A percentile compares a stretch with the other conserved stretches of the same genome.
Conservation (phyloP, 352 stramenopile species). For the Pythium guiyangense region DNA sequence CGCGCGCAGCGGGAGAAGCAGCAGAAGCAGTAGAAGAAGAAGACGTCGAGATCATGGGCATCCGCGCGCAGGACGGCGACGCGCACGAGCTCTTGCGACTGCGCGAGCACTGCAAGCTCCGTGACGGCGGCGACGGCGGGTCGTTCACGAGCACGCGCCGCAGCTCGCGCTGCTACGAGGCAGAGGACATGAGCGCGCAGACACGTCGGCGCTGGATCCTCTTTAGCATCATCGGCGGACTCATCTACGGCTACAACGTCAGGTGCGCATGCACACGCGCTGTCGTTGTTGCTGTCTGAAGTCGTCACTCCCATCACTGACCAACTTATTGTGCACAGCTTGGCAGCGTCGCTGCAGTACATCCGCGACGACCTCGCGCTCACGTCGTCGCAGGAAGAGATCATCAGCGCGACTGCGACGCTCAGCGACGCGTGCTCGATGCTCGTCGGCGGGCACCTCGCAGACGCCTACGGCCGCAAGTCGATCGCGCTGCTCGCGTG, state of each 20-base stretch:
- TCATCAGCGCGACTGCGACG: conserved; percentile 77
- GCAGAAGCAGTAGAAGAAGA: background rate
- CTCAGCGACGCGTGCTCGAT: conserved; percentile 79
- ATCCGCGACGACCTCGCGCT: conserved; percentile 68
- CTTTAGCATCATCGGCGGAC: conserved; percentile 76
- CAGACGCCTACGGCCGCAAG: conserved; percentile 72
- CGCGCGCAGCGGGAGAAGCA: background rate
- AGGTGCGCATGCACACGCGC: conserved; percentile 15
- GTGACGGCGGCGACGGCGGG: conserved; percentile 1
- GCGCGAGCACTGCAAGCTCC: conserved; percentile 23
- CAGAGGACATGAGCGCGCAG: conserved; percentile 10
- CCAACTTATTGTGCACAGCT: too few species aligned
- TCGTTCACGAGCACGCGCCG: conserved; percentile 7
- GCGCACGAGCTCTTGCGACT: conserved; percentile 60
- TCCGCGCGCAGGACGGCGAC: conserved; percentile 26
- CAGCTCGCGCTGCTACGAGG: conserved; percentile 15
- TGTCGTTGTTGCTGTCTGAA: too few species aligned
- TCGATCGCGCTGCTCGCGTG: conserved; percentile 70
- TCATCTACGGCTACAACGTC: conserved; percentile 90
- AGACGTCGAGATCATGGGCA: background rate
- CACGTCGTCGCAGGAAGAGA: conserved; percentile 60
- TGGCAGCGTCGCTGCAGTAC: conserved; percentile 78
- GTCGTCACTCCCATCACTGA: too few species aligned
- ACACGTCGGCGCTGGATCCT: conserved; percentile 62
- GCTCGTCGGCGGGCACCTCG: conserved; percentile 60